These are phyloP conservation scores for Austropuccinia psidii DNA, from an alignment of 1,284 basidiomycete species.

Conservation along the genomic window DNA sequence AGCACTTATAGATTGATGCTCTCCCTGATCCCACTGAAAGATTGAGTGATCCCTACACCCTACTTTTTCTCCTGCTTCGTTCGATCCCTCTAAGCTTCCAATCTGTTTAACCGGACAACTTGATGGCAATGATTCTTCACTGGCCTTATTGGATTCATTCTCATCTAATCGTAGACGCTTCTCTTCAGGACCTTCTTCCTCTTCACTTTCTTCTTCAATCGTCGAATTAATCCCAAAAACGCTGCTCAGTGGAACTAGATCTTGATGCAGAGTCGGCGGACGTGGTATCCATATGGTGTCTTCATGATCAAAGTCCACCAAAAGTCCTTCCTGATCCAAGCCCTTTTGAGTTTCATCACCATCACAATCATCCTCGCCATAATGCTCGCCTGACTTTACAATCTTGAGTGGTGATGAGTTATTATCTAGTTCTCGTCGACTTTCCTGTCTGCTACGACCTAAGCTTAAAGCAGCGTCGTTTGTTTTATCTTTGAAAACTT, in stretches of 20 bases:
- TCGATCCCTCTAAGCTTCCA: too few relatives aligned
- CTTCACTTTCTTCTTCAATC: neutral
- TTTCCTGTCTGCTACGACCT: too few relatives aligned
- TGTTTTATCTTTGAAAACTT: too few relatives aligned
- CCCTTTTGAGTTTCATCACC: neutral
- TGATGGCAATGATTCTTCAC: neutral
- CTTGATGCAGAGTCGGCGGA: slow-evolving; percentile 5
- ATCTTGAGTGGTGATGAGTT: neutral
- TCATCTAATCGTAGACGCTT: slow-evolving; percentile 4
- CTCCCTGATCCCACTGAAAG: slow-evolving; percentile 15
- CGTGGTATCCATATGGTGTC: slow-evolving; percentile 31
- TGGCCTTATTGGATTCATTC: neutral
- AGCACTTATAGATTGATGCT: neutral
- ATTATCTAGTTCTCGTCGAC: too few relatives aligned
- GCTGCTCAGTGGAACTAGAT: neutral
- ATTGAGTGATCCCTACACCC: slow-evolving; percentile 15
- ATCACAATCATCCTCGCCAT: neutral
- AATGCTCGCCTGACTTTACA: neutral
- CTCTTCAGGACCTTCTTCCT: slow-evolving; percentile 19
- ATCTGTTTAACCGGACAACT: neutral
- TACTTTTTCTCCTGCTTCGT: too few relatives aligned
- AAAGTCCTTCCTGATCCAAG: slow-evolving; percentile 6
- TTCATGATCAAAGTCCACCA: slow-evolving; percentile 34
- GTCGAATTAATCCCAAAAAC: neutral
- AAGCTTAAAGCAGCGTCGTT: too few relatives aligned